Conservation (phyloP, 768 basidiomycete species). For the Mycena albidolilacea region DNA sequence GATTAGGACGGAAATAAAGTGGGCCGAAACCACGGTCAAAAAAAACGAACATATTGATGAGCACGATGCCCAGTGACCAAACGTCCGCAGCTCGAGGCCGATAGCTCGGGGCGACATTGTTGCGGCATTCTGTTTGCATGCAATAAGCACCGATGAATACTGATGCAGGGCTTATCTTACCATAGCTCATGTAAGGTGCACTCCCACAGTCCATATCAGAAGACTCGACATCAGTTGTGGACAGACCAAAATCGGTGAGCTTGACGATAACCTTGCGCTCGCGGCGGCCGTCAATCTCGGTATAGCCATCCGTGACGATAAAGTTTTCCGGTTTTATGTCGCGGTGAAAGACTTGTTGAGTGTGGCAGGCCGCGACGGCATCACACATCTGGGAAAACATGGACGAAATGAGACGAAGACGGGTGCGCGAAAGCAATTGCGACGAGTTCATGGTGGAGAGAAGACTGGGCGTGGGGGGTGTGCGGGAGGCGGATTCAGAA, state of each 20-base stretch:
- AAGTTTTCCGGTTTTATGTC: conserved; percentile 99
- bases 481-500: conserved; percentile 59
- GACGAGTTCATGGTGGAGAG: conserved; percentile 86
- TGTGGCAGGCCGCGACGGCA: conserved; percentile 95
- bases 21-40: conserved; percentile 6
- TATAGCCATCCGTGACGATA: conserved; percentile 89
- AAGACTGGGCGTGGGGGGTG: conserved; percentile 94
- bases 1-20: conserved; percentile 25
- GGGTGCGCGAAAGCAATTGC: conserved; percentile 87
- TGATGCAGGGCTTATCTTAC: conserved; percentile 59
- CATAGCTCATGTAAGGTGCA: conserved; percentile 98
- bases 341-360: conserved; percentile 91
- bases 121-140: conserved; percentile 88
- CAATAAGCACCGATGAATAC: conserved; percentile 34
- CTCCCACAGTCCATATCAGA: conserved; percentile 99
- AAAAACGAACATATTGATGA: conserved; percentile 92
- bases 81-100: conserved; percentile 96
- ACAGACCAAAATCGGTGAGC: conserved; percentile 96
- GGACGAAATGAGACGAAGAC: conserved; percentile 92
- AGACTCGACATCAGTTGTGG: conserved; percentile 89
- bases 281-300: conserved; percentile 67
- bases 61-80: conserved; percentile 98
- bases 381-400: conserved; percentile 99
- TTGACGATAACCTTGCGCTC: conserved; percentile 96
- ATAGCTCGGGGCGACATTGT: conserved; percentile 96